Percentiles rank a stretch among this genome's conserved stretches.
Evolutionary conservation across 2,329 filamentous ascomycete genomes (phyloP).

Genomic region (Drechslerella coelobrocha): DNA sequence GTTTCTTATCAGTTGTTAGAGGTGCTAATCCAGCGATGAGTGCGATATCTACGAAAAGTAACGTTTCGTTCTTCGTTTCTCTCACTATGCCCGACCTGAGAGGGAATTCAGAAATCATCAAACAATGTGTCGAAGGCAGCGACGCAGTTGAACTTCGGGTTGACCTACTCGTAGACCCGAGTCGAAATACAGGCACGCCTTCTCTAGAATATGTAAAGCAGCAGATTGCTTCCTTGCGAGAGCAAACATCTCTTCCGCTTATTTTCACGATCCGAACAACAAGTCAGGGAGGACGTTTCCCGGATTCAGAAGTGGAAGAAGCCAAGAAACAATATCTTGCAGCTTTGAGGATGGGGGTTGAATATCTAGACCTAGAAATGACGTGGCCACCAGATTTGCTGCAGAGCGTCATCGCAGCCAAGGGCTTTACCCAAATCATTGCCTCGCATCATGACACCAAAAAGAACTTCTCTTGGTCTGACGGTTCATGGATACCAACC

Average conservation of each 20-base stretch:
- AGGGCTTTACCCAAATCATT: slow-evolving; percentile 81
- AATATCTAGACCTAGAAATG: slow-evolving; percentile 93
- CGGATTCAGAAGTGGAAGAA: slow-evolving; percentile 74
- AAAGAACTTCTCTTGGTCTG: slow-evolving; percentile 81
- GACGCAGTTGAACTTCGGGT: slow-evolving; percentile 95
- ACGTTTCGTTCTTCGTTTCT: slow-evolving; percentile 88
- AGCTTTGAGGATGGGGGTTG: slow-evolving; percentile 81
- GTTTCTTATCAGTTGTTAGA: slow-evolving; percentile 74
- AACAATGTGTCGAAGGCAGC: slow-evolving; percentile 78
- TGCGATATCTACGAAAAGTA: slow-evolving; percentile 68
- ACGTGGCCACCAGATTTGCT: slow-evolving; percentile 80
- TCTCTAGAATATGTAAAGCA: slow-evolving; percentile 77
- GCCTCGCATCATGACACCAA: slow-evolving; percentile 92
- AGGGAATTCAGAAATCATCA: slow-evolving; percentile 62
- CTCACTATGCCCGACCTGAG: slow-evolving; percentile 78
- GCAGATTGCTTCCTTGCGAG: slow-evolving; percentile 80
- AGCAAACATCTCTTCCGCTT: slow-evolving; percentile 74
- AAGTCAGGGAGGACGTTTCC: slow-evolving; percentile 86
- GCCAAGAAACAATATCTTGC: slow-evolving; percentile 77
- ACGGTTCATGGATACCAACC: slow-evolving; percentile 87
- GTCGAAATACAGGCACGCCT: slow-evolving; percentile 64
- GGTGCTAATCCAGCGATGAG: slow-evolving; percentile 67
- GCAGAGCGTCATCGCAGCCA: slow-evolving; percentile 68
- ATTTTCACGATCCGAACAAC: slow-evolving; percentile 90
- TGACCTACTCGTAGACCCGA: slow-evolving; percentile 80